A percentile compares a stretch with the other conserved stretches of the same genome.
Evolutionary conservation across 2,329 filamentous ascomycete species (phyloP).

Genomic region (Chrysoporthe puriensis): DNA sequence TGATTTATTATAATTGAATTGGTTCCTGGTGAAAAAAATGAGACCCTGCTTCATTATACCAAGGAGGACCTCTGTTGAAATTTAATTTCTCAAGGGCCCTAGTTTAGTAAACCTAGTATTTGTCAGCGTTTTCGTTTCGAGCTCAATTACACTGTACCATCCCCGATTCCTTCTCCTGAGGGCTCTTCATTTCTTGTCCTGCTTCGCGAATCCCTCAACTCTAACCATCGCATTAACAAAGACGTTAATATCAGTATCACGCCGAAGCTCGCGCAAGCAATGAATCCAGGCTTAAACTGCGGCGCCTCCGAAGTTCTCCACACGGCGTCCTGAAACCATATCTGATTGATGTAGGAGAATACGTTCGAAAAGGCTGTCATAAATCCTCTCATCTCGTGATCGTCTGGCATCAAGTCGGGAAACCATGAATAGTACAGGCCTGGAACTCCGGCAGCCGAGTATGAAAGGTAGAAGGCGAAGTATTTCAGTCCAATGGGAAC

Average conservation of each 20-base stretch:
- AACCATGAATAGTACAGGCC: constrained; percentile 33
- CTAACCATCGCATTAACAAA: constrained; percentile 25
- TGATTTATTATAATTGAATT: too few species aligned
- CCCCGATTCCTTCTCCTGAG: neutral
- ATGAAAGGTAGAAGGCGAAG: constrained; percentile 28
- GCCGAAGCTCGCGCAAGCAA: constrained; percentile 23
- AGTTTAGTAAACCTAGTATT: neutral
- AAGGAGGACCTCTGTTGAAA: neutral
- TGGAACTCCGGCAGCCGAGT: constrained; percentile 26
- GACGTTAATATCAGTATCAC: constrained; percentile 22
- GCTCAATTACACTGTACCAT: neutral
- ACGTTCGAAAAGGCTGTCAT: constrained; percentile 30
- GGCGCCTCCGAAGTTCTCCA: constrained; percentile 29
- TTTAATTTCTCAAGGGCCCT: neutral
- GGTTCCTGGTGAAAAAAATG: too few species aligned
- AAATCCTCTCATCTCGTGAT: constrained; percentile 34
- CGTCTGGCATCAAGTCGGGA: constrained; percentile 34
- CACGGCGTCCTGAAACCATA: constrained; percentile 28
- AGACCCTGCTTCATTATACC: neutral
- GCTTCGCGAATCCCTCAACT: constrained; percentile 12
- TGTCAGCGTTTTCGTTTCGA: too few species aligned
- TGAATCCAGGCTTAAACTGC: constrained; percentile 25
- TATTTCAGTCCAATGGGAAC: constrained; percentile 30
- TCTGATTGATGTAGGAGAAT: constrained; percentile 29
- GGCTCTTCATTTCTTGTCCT: neutral